Evolutionary conservation across 1,139 yeast genomes (phyloP).

Genomic region (Candida pseudocylindracea): DNA sequence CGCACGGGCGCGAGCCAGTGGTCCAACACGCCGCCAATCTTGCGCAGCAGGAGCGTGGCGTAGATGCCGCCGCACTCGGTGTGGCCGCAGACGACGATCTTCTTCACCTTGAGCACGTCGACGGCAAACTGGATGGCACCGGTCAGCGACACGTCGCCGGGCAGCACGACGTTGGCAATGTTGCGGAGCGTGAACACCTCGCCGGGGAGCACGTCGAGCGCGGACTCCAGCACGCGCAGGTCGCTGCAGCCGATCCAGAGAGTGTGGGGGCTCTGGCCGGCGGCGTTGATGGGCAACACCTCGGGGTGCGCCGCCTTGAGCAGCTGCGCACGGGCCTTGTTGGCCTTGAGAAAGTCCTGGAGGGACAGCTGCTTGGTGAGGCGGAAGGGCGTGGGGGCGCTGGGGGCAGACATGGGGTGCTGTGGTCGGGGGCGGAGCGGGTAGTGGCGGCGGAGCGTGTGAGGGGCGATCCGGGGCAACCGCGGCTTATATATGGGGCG

Average conservation of each 20-base stretch:
- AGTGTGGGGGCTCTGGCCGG: constrained; percentile 86
- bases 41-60: constrained; percentile 56
- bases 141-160: constrained; percentile 55
- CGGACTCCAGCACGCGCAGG: constrained; percentile 69
- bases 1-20: constrained; percentile 60
- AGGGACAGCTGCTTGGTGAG: constrained; percentile 5
- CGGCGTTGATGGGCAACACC: constrained; percentile 45
- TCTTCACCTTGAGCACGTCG: constrained; percentile 63
- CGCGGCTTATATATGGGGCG: too few species aligned
- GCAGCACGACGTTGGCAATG: constrained; percentile 62
- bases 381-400: too few species aligned
- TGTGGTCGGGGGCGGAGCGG: too few species aligned
- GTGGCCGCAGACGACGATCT: constrained; percentile 89
- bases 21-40: constrained; percentile 55
- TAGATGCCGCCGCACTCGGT: constrained; percentile 94
- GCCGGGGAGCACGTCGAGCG: constrained; percentile 73
- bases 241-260: constrained; percentile 95
- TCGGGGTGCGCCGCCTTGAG: constrained; percentile 37
- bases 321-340: constrained; percentile 42
- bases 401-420: too few species aligned
- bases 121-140: constrained; percentile 84
- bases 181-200: constrained; percentile 88
- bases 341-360: constrained; percentile 44
- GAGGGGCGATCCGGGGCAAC: too few species aligned
- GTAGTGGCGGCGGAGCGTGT: too few species aligned